Evolutionary conservation across 805 yeast species (phyloP).

Genomic region (Danielia oregonensis): DNA sequence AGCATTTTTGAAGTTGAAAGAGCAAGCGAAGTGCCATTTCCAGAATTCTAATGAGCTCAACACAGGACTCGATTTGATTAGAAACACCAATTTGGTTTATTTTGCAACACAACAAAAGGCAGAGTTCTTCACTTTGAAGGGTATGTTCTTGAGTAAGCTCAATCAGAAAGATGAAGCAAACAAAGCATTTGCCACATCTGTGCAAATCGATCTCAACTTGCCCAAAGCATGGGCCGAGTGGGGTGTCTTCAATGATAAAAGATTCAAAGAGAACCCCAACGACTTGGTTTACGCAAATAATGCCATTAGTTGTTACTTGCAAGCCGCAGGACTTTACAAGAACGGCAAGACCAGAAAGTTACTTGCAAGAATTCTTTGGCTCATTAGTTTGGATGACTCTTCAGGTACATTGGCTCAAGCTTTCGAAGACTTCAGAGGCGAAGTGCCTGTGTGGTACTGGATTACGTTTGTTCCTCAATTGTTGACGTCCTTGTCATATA

Average conservation of each 20-base stretch:
- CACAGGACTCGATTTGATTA: conserved; percentile 94
- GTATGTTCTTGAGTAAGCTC: conserved; percentile 92
- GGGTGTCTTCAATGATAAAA: conserved; percentile 91
- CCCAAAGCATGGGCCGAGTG: conserved; percentile 99
- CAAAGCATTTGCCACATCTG: conserved; percentile 97
- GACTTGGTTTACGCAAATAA: conserved; percentile 85
- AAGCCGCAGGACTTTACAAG: conserved; percentile 96
- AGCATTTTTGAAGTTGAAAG: conserved; percentile 91
- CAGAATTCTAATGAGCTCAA: conserved; percentile 86
- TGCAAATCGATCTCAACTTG: conserved; percentile 86
- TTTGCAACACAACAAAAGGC: conserved; percentile 98
- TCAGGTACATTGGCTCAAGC: conserved; percentile 79
- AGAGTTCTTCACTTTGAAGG: conserved; percentile 94
- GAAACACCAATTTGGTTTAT: conserved; percentile 92
- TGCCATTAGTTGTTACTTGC: conserved; percentile 92
- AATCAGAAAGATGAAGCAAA: conserved; percentile 93
- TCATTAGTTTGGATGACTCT: conserved; percentile 84
- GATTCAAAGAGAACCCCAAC: conserved; percentile 78
- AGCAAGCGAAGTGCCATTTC: conserved; percentile 96
- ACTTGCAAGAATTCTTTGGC: conserved; percentile 88
- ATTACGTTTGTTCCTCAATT: conserved; percentile 94
- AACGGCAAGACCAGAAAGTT: conserved; percentile 86
- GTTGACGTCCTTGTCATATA: conserved; percentile 82
- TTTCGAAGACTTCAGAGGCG: conserved; percentile 89
- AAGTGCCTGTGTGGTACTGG: conserved; percentile 99